A percentile compares a stretch with the other conserved stretches of the same genome.
Evolutionary conservation across 768 basidiomycete species (phyloP).

Genomic region (Termitomyces sp.): DNA sequence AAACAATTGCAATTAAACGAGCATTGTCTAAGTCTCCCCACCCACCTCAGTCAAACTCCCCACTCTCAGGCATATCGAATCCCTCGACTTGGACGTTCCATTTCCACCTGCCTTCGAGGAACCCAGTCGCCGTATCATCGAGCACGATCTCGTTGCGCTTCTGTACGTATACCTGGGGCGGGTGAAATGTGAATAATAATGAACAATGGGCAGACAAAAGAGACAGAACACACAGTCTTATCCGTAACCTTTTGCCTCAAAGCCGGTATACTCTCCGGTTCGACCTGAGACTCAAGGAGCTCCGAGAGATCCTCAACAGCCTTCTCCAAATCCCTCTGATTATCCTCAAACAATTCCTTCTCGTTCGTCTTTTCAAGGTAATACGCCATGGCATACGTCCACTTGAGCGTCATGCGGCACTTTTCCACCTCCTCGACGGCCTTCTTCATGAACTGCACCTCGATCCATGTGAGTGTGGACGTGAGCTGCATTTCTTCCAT

Average conservation of each 20-base stretch:
- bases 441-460: constrained; percentile 98
- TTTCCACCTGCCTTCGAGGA: constrained; percentile 77
- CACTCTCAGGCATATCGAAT: constrained; percentile 48
- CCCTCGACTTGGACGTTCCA: constrained; percentile 76
- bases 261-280: constrained; percentile 73
- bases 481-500: constrained; percentile 99
- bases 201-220: no score
- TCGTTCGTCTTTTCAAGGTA: constrained; percentile 87
- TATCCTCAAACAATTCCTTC: constrained; percentile 96
- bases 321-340: constrained; percentile 90
- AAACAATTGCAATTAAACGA: no score
- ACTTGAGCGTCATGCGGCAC: constrained; percentile 94
- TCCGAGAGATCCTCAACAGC: constrained; percentile 96
- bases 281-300: constrained; percentile 86
- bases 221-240: constrained; percentile 63
- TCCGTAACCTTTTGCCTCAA: constrained; percentile 93
- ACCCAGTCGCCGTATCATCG: constrained; percentile 91
- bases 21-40: no score
- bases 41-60: constrained; percentile 10
- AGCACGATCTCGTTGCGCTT: constrained; percentile 94
- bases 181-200: no score
- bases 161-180: constrained; percentile 84
- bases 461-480: constrained; percentile 93
- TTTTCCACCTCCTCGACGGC: constrained; percentile 89
- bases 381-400: constrained; percentile 99